phyloP scores from a whole-genome alignment of 495 filamentous ascomycete species.

The Tetracladium marchalianum region DNA sequence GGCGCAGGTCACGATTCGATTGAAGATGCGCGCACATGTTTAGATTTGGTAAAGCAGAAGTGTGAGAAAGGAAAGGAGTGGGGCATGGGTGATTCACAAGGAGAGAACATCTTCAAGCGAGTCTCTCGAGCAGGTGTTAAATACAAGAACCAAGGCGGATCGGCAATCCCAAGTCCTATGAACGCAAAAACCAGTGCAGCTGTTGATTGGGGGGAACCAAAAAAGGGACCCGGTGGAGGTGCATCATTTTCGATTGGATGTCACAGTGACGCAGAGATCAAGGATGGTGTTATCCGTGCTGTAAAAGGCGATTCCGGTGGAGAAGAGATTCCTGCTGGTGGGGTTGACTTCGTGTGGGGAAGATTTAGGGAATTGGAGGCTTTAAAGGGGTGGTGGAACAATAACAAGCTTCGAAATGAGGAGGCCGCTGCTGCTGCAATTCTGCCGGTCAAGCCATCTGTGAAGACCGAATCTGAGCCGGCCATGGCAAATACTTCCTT shows the following conservation, averaged over 20 bases:
- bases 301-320: slow-evolving; percentile 59
- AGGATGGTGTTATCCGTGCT: slow-evolving; percentile 54
- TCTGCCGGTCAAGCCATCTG: neutral
- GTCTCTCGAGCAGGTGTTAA: slow-evolving; percentile 47
- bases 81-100: slow-evolving; percentile 63
- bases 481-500: too few species aligned
- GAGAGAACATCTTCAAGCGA: slow-evolving; percentile 82
- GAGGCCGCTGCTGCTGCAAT: neutral
- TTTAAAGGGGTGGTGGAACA: slow-evolving; percentile 74
- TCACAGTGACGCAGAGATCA: slow-evolving; percentile 63
- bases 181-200: slow-evolving; percentile 64
- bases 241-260: slow-evolving; percentile 67
- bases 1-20: slow-evolving; percentile 71
- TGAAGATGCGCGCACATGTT: slow-evolving; percentile 81
- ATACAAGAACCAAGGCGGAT: slow-evolving; percentile 42
- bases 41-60: slow-evolving; percentile 90
- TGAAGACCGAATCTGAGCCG: neutral
- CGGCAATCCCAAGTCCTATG: slow-evolving; percentile 31
- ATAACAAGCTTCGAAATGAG: slow-evolving; percentile 26
- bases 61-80: slow-evolving; percentile 82
- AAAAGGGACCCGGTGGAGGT: slow-evolving; percentile 59
- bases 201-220: slow-evolving; percentile 79
- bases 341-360: slow-evolving; percentile 84
- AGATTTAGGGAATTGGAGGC: slow-evolving; percentile 79
- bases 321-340: slow-evolving; percentile 50